phyloP scores from a whole-genome alignment of 495 filamentous ascomycete genomes.

The Ascobolus immersus region DNA sequence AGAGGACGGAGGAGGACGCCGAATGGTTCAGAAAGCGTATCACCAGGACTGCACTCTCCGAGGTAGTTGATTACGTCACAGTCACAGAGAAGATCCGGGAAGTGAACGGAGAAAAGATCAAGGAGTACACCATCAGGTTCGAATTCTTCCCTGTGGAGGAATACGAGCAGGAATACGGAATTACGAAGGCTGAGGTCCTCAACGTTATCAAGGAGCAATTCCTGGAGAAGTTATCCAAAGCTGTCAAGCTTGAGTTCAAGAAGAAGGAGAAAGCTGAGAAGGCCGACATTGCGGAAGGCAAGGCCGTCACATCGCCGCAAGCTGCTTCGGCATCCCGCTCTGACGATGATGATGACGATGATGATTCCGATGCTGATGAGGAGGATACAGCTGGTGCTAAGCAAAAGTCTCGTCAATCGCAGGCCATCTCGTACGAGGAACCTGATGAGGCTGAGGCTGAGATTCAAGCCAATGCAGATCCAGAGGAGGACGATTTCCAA shows the following conservation, averaged over 20 bases:
- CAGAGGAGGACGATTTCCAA: slow-evolving; percentile 18
- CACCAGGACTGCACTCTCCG: slow-evolving; percentile 61
- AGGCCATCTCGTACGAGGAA: slow-evolving; percentile 36
- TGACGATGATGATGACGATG: slow-evolving; percentile 43
- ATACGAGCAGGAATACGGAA: slow-evolving; percentile 64
- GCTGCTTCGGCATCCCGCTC: no score
- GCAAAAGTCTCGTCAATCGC: slow-evolving; percentile 43
- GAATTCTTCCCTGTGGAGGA: slow-evolving; percentile 63
- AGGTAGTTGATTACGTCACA: slow-evolving; percentile 60
- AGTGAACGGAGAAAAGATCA: slow-evolving; percentile 42
- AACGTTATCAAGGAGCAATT: slow-evolving; percentile 56
- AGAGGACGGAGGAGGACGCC: slow-evolving; percentile 39
- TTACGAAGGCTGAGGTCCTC: slow-evolving; percentile 48
- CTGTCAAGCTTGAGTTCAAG: slow-evolving; percentile 46
- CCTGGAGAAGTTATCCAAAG: slow-evolving; percentile 36
- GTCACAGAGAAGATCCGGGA: slow-evolving; percentile 51
- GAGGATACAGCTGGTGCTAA: slow-evolving; percentile 43
- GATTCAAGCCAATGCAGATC: slow-evolving; percentile 29
- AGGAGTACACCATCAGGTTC: slow-evolving; percentile 61
- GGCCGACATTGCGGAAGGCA: slow-evolving; percentile 18
- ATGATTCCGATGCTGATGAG: slow-evolving; percentile 75
- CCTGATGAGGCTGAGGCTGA: slow-evolving; percentile 25
- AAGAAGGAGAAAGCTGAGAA: slow-evolving; percentile 30
- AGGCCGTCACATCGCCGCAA: no score
- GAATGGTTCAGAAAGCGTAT: slow-evolving; percentile 78